A percentile compares a stretch with the other conserved stretches of the same genome.
These are phyloP conservation scores for Tricholoma hemisulphureum DNA, from an alignment of 768 basidiomycete species.

Conservation along the genomic window DNA sequence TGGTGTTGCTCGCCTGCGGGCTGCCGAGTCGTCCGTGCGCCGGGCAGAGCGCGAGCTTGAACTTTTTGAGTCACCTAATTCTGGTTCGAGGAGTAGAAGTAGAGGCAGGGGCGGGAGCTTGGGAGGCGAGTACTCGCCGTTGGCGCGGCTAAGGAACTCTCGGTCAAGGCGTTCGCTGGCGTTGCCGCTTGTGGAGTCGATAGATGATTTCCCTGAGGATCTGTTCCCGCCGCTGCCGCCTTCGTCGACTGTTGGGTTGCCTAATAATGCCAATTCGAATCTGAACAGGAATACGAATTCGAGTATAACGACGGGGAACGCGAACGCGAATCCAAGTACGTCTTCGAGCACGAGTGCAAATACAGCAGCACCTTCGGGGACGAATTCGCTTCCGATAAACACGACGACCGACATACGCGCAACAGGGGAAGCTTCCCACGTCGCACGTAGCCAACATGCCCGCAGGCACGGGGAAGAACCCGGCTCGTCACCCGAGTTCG, in stretches of 20 bases:
- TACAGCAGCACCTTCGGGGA: neutral
- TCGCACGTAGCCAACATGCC: neutral
- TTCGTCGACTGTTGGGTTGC: too few species aligned
- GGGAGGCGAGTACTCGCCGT: neutral
- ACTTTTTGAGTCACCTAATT: neutral
- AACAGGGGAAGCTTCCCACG: neutral
- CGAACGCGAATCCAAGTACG: neutral
- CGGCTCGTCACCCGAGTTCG: neutral
- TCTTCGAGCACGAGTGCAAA: neutral
- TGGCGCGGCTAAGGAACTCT: neutral
- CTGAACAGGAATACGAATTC: neutral
- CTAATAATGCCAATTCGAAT: neutral
- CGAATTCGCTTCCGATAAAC: neutral
- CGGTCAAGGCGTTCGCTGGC: neutral
- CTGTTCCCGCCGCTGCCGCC: neutral
- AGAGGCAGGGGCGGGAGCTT: neutral
- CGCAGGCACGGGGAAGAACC: neutral
- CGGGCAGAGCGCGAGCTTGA: neutral
- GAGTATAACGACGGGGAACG: neutral
- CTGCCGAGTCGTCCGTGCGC: neutral
- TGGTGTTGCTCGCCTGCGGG: neutral
- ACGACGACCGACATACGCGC: neutral
- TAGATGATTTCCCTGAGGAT: neutral
- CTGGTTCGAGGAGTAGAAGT: neutral
- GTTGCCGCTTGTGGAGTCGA: neutral